Evolutionary conservation across 352 stramenopile species (phyloP), one percentile per base, ranked within the genome.

Genomic region (Phytophthora megakarya): DNA sequence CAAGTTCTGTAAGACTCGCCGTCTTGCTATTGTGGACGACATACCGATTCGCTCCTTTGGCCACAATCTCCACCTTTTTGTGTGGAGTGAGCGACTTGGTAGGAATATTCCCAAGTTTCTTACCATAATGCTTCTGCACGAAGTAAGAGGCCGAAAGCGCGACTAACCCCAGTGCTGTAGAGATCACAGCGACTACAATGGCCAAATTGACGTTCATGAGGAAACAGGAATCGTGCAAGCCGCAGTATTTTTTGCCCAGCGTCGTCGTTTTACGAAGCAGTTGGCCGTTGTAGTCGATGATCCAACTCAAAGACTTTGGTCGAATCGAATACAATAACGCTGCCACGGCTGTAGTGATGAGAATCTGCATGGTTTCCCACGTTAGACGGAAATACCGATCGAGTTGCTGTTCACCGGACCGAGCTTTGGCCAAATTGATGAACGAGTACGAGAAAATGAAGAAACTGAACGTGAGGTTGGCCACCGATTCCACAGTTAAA

Each of bases 321-420:
- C 54, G 62, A 11, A 64, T 38, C n/a, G 50, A 47, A 18, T 56
- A 53, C 25, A 73, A 38, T 1, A 42, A 3, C 13, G 33, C 44
- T 8, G 54, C 61, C 6, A 70, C 66, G 3, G 33, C 21, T 3
- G 55, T 61, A 3, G 44, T 61, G 18, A 64, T 59, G 10, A 67
- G 9, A 1, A 74, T 50, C 43, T 67, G 48, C 47, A 67, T 64
- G n/a, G 59, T 59, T 45, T 74, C 66, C 66, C 66, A 74, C 4
- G 66, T 70, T 10, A 74, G 38, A 18, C 66, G 60, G 28, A 74
- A 74, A 22, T 74, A 67, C n/a, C 66, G 66, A 50, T 74, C 66
- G 3, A 74, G 38, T 19, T 74, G 66, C 23, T 74, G 66, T 16
- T 74, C 66, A 9, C 66, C 60, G 5, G 66, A 70, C 5, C 66